phyloP scores from a whole-genome alignment of 2,329 filamentous ascomycete species.

The Furcasterigmium furcatum region DNA sequence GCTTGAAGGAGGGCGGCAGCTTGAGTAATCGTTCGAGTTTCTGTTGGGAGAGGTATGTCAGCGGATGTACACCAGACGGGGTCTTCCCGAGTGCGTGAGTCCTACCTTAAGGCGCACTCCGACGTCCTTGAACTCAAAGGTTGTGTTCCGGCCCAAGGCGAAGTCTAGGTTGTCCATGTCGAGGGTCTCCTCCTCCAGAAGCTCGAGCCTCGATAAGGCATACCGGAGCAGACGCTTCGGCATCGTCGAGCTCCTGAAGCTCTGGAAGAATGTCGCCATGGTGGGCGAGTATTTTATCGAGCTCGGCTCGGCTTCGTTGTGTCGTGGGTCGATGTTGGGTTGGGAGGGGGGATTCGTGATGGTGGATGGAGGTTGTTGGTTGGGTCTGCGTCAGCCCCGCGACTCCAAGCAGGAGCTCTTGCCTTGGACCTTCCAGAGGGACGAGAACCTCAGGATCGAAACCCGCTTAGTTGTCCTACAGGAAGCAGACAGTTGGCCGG shows the following conservation, averaged over 20 bases:
- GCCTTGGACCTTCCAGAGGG: no score
- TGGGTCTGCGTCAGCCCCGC: no score
- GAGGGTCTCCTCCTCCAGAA: conserved; percentile 83
- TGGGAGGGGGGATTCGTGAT: not conserved
- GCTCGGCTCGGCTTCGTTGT: not conserved
- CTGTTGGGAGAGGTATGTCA: conserved; percentile 40
- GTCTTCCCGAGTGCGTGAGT: no score
- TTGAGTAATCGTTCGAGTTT: conserved; percentile 74
- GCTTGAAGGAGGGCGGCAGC: conserved; percentile 67
- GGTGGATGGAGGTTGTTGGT: not conserved
- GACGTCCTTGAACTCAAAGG: conserved; percentile 84
- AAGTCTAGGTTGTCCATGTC: conserved; percentile 86
- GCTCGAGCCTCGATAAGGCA: conserved; percentile 75
- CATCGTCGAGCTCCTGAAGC: conserved; percentile 66
- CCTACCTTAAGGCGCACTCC: conserved; percentile 74
- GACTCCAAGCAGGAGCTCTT: no score
- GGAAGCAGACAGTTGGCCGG: conserved; percentile 9
- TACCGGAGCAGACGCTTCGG: conserved; percentile 88
- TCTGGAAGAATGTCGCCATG: conserved; percentile 73
- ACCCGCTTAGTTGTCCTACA: no score
- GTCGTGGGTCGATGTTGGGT: not conserved
- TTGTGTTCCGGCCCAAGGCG: conserved; percentile 75
- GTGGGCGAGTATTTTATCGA: conserved; percentile 14
- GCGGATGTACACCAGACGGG: conserved; percentile 3
- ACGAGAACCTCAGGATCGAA: no score